Evolutionary conservation across 2,329 filamentous ascomycete species (phyloP).

Genomic region (Beauveria pseudobassiana): DNA sequence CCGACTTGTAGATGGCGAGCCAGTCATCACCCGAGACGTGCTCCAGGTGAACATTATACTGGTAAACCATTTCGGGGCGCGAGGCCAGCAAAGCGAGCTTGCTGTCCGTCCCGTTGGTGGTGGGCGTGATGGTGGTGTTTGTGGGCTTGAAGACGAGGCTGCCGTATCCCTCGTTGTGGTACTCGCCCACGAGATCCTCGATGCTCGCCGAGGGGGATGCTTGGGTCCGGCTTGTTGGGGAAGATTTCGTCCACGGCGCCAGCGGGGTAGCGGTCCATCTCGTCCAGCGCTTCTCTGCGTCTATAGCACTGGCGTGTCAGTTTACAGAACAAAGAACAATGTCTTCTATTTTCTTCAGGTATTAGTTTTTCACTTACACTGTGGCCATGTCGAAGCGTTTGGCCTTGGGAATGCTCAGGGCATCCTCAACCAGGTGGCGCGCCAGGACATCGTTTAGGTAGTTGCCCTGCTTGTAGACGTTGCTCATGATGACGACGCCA

Average conservation of each 20-base stretch:
- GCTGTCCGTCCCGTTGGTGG: too few species aligned
- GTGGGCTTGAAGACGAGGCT: not conserved
- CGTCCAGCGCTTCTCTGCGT: not conserved
- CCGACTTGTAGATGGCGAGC: not conserved
- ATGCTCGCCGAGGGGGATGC: not conserved
- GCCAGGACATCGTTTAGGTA: not conserved
- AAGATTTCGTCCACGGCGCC: not conserved
- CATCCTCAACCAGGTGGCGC: not conserved
- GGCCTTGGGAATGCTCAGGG: not conserved
- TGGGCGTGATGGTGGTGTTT: too few species aligned
- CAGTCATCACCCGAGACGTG: not conserved
- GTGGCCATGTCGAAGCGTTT: not conserved
- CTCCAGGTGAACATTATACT: not conserved
- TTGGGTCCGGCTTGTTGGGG: not conserved
- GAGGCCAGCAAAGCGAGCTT: not conserved
- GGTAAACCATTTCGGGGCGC: not conserved
- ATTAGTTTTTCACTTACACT: not conserved
- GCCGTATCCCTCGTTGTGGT: not conserved
- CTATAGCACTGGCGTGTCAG: not conserved
- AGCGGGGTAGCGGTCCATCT: not conserved
- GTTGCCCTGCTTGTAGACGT: not conserved
- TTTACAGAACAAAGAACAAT: too few species aligned
- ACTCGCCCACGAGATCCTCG: not conserved
- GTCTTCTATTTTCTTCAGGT: too few species aligned
- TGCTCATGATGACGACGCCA: not conserved